These are phyloP conservation scores for Phytophthora constricta DNA, from an alignment of 352 stramenopile genomes.

Conservation along the genomic window DNA sequence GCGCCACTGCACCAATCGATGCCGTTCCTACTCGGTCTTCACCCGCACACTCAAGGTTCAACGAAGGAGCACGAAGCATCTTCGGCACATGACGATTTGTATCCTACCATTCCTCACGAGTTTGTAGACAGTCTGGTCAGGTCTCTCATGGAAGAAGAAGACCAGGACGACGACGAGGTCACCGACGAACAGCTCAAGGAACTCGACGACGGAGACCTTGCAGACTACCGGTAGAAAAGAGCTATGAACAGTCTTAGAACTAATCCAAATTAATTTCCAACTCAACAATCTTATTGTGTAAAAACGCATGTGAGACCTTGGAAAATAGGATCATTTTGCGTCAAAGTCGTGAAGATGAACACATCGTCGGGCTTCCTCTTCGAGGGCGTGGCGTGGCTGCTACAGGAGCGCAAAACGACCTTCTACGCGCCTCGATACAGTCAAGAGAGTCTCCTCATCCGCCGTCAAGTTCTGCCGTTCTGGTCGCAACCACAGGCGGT, in stretches of 20 bases:
- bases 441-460: conserved; percentile 26
- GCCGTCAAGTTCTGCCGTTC: conserved; percentile 38
- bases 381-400: conserved; percentile 39
- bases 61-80: neutral
- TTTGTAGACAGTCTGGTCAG: conserved; percentile 24
- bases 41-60: neutral
- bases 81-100: neutral
- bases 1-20: neutral
- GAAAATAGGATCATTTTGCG: too few species aligned
- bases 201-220: conserved; percentile 20
- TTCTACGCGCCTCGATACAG: conserved; percentile 52
- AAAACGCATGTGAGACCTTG: too few species aligned
- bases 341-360: too few species aligned
- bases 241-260: neutral
- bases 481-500: conserved; percentile 41
- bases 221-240: neutral
- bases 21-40: conserved; percentile 5
- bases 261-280: too few species aligned
- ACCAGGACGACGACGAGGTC: conserved; percentile 20
- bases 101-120: conserved; percentile 15
- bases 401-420: conserved; percentile 40
- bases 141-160: conserved; percentile 14
- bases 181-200: conserved; percentile 26
- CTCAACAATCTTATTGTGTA: too few species aligned
- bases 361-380: conserved; percentile 20